Evolutionary conservation across 805 yeast species (phyloP).

Genomic region (Tetrapisispora iriomotensis): DNA sequence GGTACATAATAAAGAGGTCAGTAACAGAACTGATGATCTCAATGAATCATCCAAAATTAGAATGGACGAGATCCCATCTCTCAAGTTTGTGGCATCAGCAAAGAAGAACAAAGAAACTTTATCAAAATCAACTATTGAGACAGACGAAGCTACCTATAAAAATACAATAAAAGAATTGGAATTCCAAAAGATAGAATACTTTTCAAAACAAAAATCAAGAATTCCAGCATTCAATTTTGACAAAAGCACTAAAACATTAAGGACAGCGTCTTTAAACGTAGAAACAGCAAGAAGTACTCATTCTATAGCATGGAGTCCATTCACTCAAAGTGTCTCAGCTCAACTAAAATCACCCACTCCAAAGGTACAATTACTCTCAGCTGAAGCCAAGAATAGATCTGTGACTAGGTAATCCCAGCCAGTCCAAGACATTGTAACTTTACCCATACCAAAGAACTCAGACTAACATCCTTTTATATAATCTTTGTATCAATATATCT

Average conservation of each 20-base stretch:
- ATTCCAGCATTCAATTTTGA: conserved; percentile 8
- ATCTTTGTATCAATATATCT: too few relatives aligned
- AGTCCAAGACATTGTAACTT: not conserved
- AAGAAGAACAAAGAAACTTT: not conserved
- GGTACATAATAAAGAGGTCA: not conserved
- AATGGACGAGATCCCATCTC: not conserved
- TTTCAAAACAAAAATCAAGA: conserved; percentile 6
- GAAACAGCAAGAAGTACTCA: not conserved
- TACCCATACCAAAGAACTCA: too few relatives aligned
- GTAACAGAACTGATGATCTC: not conserved
- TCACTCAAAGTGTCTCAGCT: conserved; percentile 3
- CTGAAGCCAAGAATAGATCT: not conserved
- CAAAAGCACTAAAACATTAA: not conserved
- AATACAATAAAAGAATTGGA: conserved; percentile 8
- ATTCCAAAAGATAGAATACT: conserved; percentile 7
- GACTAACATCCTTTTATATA: too few relatives aligned
- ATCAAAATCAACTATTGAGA: not conserved
- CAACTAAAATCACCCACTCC: conserved; percentile 18
- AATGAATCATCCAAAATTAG: too few relatives aligned
- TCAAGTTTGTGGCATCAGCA: not conserved
- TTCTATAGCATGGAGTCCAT: conserved; percentile 8
- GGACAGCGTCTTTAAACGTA: not conserved
- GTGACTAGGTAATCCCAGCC: not conserved
- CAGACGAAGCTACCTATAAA: not conserved
- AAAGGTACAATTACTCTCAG: conserved; percentile 10